Evolutionary conservation across 208 protist genomes (phyloP).

Genomic region (Angomonas desouzai): DNA sequence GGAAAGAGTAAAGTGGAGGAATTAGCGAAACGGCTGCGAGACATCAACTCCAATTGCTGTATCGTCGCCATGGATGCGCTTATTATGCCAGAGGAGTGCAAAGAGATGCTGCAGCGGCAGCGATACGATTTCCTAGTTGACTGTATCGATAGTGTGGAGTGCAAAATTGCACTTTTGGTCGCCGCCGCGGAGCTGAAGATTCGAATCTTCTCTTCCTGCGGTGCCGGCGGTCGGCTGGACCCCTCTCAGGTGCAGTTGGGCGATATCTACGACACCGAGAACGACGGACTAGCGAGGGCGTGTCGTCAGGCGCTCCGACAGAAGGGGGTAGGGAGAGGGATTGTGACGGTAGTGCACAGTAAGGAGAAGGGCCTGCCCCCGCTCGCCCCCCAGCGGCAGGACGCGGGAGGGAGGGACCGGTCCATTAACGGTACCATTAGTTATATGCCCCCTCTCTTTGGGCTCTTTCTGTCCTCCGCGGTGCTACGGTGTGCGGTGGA

Average conservation of each 20-base stretch:
- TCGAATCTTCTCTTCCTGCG: conserved; percentile 70
- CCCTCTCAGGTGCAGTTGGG: conserved; percentile 48
- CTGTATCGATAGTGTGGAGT: conserved; percentile 90
- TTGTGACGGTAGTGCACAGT: conserved; percentile 67
- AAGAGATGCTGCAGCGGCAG: conserved; percentile 71
- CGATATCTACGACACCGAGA: conserved; percentile 79
- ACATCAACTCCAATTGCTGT: conserved; percentile 72
- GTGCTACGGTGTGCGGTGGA: conserved; percentile 69
- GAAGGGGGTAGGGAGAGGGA: conserved; percentile 41
- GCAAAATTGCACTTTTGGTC: conserved; percentile 79
- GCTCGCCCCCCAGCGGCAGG: conserved; percentile 72
- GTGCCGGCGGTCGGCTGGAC: conserved; percentile 82
- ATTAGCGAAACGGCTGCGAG: conserved; percentile 63
- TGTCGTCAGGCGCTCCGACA: conserved; percentile 69
- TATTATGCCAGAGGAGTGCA: conserved; percentile 58
- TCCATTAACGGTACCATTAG: conserved; percentile 88
- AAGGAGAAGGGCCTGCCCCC: conserved; percentile 49
- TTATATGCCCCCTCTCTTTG: conserved; percentile 89
- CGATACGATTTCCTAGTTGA: conserved; percentile 84
- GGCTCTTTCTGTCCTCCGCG: conserved; percentile 67
- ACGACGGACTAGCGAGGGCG: conserved; percentile 62
- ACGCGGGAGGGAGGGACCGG: conserved; percentile 67
- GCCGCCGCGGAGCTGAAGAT: conserved; percentile 50
- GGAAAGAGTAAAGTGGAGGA: conserved; percentile 84
- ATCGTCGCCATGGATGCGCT: conserved; percentile 70